Evolutionary conservation across 352 stramenopile genomes (phyloP), one percentile per base, ranked within the genome.

Genomic region (Pythium brassicae): DNA sequence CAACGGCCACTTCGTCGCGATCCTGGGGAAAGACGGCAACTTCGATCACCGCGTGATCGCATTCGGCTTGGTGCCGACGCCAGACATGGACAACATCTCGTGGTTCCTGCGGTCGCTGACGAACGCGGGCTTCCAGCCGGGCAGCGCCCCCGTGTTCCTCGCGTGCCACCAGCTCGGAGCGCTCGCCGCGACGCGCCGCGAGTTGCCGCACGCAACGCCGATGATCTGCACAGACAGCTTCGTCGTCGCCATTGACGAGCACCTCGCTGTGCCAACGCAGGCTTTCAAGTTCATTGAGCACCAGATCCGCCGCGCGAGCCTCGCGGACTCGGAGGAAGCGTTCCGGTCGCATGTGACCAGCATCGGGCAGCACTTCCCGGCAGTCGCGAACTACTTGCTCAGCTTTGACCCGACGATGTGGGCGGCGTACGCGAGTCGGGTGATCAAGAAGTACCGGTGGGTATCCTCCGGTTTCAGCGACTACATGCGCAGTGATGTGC

Each of bases 191-290:
- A 55, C 90, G 15, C 70, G 71, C 3, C 64, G 74, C 9, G 78
- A 89, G 52, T 65, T 72, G 19, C 69, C 63, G 0, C 69, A 78
- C 26, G 78, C 71, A 26, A 86, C 82, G 59, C 72, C 87, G 46
- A 87, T 86, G 71, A 86, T 87, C 35, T 93, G 78, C 34, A 76
- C 87, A 48, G 70, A 71, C 27, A 89, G 78, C 50, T 56, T 91
- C 15, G 55, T 93, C 19, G 69, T 84, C 11, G 67, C 78, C 57
- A 89, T 89, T 46, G 76, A 71, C 20, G 69, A 91, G 54, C 68
- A 83, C 11, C 61, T 84, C 2, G 87, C 76, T 26, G 65, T 90
- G 40, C 76, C 88, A 25, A 59, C 47, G 42, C 65, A 83, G 32
- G 78, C 86, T 22, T 76, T 68, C 4, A 75, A 89, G 3, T 91